These are phyloP conservation scores for Populus euphratica DNA, from an alignment of 345 rosid species.

Conservation along the genomic window DNA sequence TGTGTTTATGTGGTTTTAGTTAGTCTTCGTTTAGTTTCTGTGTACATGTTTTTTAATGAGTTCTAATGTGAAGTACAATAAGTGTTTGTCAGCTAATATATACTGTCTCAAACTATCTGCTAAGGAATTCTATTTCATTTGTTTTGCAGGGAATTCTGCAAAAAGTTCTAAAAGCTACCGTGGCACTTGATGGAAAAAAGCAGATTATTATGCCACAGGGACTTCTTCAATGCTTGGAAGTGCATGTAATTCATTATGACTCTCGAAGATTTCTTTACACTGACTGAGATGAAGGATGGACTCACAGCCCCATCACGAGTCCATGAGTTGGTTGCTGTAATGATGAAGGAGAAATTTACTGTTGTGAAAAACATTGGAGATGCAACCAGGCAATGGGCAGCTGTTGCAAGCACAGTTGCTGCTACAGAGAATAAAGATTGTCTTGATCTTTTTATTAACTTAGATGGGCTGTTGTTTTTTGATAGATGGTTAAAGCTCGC, in stretches of 20 bases:
- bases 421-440: conserved; percentile 85
- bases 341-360: conserved; percentile 67
- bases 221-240: conserved; percentile 33
- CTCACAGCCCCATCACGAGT: conserved; percentile 67
- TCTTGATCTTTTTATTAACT: conserved; percentile 75
- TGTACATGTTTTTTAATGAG: background rate
- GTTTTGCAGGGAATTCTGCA: conserved; percentile 33
- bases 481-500: conserved; percentile 77
- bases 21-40: background rate
- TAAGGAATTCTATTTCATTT: conserved; percentile 11
- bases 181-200: conserved; percentile 37
- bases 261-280: conserved; percentile 87
- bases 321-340: conserved; percentile 63
- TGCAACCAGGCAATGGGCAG: conserved; percentile 83
- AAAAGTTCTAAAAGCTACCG: background rate
- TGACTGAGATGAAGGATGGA: conserved; percentile 91
- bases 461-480: conserved; percentile 75
- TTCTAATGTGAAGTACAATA: background rate
- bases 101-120: background rate
- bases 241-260: conserved; percentile 64
- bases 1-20: background rate
- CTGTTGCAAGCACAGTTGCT: conserved; percentile 75
- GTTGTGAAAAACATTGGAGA: conserved; percentile 62
- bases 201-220: conserved; percentile 16
- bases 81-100: background rate